Percentiles rank a stretch among this genome's conserved stretches.
Conservation (phyloP, 2,329 filamentous ascomycete species). For the Alternaria conjuncta region DNA sequence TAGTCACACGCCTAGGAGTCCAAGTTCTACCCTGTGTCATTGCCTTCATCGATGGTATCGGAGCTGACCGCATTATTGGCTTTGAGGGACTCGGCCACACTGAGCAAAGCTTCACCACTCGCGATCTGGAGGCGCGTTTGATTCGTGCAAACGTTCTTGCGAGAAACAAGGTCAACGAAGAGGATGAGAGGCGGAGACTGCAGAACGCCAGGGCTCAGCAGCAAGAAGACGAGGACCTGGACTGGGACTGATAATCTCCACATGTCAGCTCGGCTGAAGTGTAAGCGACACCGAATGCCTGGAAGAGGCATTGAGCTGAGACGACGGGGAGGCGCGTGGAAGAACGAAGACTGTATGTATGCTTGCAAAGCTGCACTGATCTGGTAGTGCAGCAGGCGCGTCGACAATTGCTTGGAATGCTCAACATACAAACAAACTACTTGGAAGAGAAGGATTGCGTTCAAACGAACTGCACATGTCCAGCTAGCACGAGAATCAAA, state of each 20-base stretch:
- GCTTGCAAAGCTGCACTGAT: background rate
- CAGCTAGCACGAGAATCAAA: background rate
- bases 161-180: constrained; percentile 58
- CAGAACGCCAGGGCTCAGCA: constrained; percentile 39
- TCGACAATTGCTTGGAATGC: background rate
- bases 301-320: background rate
- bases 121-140: constrained; percentile 61
- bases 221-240: constrained; percentile 55
- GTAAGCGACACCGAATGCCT: background rate
- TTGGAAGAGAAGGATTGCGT: background rate
- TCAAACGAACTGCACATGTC: background rate
- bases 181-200: constrained; percentile 45
- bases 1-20: constrained; percentile 64
- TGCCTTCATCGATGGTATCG: constrained; percentile 62
- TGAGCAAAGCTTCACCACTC: constrained; percentile 60
- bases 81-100: constrained; percentile 64
- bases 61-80: constrained; percentile 63
- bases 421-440: background rate
- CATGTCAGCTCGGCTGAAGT: background rate
- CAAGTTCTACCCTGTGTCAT: constrained; percentile 66
- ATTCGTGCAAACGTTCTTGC: constrained; percentile 59
- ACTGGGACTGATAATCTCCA: constrained; percentile 55
- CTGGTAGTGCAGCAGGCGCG: background rate
- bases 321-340: background rate
- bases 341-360: background rate